These are phyloP conservation scores for Aureobasidium zeae DNA, from an alignment of 2,329 filamentous ascomycete species.

Conservation along the genomic window DNA sequence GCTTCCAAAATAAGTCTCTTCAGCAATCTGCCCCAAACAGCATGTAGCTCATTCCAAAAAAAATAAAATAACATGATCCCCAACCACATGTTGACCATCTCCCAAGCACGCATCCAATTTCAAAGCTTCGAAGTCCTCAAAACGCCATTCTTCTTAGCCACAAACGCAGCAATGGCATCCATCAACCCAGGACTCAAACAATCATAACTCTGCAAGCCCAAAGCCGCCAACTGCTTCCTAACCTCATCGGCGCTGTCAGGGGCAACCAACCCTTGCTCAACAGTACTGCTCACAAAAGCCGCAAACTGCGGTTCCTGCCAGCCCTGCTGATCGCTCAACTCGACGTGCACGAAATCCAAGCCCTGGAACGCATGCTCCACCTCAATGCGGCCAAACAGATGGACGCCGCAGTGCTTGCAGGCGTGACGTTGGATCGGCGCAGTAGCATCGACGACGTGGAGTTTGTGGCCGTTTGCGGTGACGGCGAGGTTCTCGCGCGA, in stretches of 20 bases:
- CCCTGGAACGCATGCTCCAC: constrained; percentile 58
- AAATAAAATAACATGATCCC: too few species aligned
- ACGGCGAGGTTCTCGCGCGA: constrained; percentile 47
- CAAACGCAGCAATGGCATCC: constrained; percentile 36
- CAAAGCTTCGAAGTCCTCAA: constrained; percentile 14
- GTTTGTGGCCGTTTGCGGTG: constrained; percentile 50
- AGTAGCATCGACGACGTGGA: constrained; percentile 45
- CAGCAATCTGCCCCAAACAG: too few species aligned
- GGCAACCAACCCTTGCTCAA: constrained; percentile 54
- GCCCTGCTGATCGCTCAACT: constrained; percentile 50
- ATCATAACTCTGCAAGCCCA: constrained; percentile 56
- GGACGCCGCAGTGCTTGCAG: constrained; percentile 52
- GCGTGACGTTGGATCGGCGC: constrained; percentile 54
- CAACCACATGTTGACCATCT: too few species aligned
- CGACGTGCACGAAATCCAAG: constrained; percentile 59
- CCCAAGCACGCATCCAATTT: not conserved
- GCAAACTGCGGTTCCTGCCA: constrained; percentile 66
- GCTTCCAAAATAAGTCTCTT: too few species aligned
- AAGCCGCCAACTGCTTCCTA: constrained; percentile 42
- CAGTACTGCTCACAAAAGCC: constrained; percentile 57
- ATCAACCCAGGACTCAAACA: constrained; percentile 52
- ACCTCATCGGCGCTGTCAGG: constrained; percentile 48
- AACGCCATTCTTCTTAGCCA: constrained; percentile 9
- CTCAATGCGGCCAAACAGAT: constrained; percentile 57
- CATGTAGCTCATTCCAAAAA: too few species aligned